These are phyloP conservation scores for Quillaja saponaria DNA, from an alignment of 306 rosid genomes.

Conservation along the genomic window DNA sequence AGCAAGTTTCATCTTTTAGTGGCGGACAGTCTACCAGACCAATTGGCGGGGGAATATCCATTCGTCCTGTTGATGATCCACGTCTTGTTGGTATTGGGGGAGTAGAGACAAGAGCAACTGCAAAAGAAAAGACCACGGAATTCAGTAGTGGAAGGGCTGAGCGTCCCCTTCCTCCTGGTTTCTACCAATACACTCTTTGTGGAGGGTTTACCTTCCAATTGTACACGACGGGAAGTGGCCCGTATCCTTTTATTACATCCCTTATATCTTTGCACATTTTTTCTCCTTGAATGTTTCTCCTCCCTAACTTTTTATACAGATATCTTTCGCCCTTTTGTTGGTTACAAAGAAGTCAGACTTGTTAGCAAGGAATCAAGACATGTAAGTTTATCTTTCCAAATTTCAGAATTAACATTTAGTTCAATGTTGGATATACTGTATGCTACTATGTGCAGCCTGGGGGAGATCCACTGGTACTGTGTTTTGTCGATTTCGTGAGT, in stretches of 20 bases:
- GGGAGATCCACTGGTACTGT: slow-evolving; percentile 89
- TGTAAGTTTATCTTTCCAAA: slow-evolving; percentile 53
- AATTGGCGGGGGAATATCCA: slow-evolving; percentile 56
- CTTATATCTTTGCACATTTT: not conserved
- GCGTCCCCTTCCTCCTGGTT: slow-evolving; percentile 83
- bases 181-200: slow-evolving; percentile 91
- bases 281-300: slow-evolving; percentile 29
- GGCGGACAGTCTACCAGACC: slow-evolving; percentile 75
- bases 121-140: slow-evolving; percentile 62
- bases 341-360: slow-evolving; percentile 98
- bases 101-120: slow-evolving; percentile 59
- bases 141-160: slow-evolving; percentile 69
- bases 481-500: slow-evolving; percentile 92
- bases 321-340: slow-evolving; percentile 97
- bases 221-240: slow-evolving; percentile 93
- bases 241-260: slow-evolving; percentile 69
- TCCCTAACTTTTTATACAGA: slow-evolving; percentile 62
- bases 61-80: slow-evolving; percentile 65
- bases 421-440: slow-evolving; percentile 35
- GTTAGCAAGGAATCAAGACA: slow-evolving; percentile 96
- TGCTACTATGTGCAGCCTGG: slow-evolving; percentile 73
- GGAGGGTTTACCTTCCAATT: slow-evolving; percentile 91
- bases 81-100: slow-evolving; percentile 56
- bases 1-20: slow-evolving; percentile 75
- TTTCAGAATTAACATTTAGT: slow-evolving; percentile 16